Evolutionary conservation across 805 yeast species (phyloP).

Genomic region (Nakazawaea wickerhamii): DNA sequence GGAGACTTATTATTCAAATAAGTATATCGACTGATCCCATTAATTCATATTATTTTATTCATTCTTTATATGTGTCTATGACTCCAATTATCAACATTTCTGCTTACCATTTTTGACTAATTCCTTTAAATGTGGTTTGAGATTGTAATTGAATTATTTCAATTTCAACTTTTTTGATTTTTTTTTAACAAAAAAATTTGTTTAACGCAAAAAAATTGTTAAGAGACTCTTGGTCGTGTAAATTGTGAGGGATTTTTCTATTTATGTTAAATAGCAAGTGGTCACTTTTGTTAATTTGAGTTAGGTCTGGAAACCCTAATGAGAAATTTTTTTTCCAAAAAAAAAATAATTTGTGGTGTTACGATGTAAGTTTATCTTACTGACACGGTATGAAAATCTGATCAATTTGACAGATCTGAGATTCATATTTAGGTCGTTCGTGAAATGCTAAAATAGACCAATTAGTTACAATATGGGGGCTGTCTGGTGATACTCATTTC

Average conservation of each 20-base stretch:
- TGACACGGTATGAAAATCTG: neutral
- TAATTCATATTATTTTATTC: neutral
- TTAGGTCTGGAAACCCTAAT: neutral
- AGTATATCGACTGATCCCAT: neutral
- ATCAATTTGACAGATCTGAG: neutral
- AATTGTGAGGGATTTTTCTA: too few species aligned
- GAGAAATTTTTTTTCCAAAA: neutral
- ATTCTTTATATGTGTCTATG: neutral
- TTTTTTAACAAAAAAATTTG: slow-evolving; percentile 1
- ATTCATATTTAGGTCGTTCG: neutral
- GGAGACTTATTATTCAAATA: slow-evolving; percentile 1
- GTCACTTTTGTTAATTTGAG: too few species aligned
- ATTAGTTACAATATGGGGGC: neutral
- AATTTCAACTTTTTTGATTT: neutral
- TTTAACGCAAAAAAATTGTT: too few species aligned
- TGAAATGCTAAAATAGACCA: neutral
- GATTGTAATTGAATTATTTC: neutral
- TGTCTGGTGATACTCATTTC: neutral
- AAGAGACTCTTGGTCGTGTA: too few species aligned
- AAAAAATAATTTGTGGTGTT: neutral
- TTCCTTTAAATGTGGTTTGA: slow-evolving; percentile 9
- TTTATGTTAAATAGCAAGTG: too few species aligned
- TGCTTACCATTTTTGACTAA: slow-evolving; percentile 15
- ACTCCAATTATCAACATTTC: slow-evolving; percentile 15
- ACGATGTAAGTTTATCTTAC: neutral